A percentile compares a stretch with the other conserved stretches of the same genome.
Conservation (phyloP, 2,329 filamentous ascomycete genomes). For the Exophiala dermatitidis region DNA sequence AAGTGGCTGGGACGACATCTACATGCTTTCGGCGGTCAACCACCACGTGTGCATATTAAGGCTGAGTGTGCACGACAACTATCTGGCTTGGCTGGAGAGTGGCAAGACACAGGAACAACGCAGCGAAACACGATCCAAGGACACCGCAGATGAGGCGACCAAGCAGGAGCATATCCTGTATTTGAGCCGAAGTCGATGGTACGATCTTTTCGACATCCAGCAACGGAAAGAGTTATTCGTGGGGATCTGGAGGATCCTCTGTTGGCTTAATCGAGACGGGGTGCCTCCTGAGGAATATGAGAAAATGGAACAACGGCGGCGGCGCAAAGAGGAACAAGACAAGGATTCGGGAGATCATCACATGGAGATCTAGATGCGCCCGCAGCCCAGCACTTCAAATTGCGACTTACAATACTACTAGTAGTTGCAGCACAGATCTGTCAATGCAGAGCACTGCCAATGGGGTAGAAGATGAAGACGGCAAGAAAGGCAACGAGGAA, state of each 20-base stretch:
- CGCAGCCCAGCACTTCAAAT: too few species aligned
- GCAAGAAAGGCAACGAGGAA: too few species aligned
- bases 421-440: too few species aligned
- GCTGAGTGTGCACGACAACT: constrained; percentile 50
- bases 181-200: constrained; percentile 53
- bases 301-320: constrained; percentile 14
- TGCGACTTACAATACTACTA: too few species aligned
- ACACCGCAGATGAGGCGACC: background rate
- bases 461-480: too few species aligned
- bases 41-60: constrained; percentile 56
- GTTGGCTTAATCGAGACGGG: constrained; percentile 42
- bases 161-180: constrained; percentile 38
- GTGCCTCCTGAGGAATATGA: constrained; percentile 21
- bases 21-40: constrained; percentile 34
- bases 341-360: constrained; percentile 6
- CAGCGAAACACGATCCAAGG: background rate
- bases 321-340: constrained; percentile 1
- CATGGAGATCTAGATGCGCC: constrained; percentile 6
- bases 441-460: too few species aligned
- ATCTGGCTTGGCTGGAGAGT: constrained; percentile 48
- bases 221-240: constrained; percentile 51
- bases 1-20: constrained; percentile 19
- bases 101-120: constrained; percentile 32
- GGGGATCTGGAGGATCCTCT: constrained; percentile 52
- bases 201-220: constrained; percentile 48